Conservation (phyloP, 306 rosid genomes). For the Acmispon strigosus region DNA sequence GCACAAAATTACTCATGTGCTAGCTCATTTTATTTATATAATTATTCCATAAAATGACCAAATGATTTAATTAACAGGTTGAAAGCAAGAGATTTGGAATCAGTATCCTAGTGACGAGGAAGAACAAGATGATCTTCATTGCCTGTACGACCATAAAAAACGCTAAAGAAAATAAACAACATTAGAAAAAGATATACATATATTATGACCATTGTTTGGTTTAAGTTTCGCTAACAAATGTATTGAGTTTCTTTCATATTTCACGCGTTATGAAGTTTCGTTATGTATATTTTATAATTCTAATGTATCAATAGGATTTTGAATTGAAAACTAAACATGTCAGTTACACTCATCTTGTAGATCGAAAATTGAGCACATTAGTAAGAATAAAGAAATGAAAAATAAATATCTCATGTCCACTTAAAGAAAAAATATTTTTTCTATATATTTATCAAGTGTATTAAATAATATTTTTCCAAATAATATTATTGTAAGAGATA, state of each 20-base stretch:
- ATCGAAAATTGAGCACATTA: background rate
- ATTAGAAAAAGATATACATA: background rate
- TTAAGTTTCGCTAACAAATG: no score
- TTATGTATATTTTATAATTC: no score
- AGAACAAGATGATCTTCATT: background rate
- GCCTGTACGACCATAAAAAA: background rate
- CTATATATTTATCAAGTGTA: no score
- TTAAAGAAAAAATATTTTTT: no score
- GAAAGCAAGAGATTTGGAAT: background rate
- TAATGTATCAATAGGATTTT: no score
- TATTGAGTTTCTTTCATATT: no score
- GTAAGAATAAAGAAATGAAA: background rate
- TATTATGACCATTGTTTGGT: constrained; percentile 13
- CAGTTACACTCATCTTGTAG: background rate
- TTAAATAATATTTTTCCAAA: no score
- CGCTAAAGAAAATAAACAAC: background rate
- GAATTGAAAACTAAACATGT: no score
- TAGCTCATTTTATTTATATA: background rate
- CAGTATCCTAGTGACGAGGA: background rate
- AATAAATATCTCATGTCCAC: no score
- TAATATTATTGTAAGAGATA: no score
- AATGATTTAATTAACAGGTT: background rate
- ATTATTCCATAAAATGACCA: no score
- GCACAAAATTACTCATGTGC: background rate
- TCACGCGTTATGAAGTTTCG: no score